These are phyloP conservation scores for Penicillium brasilianum DNA, from an alignment of 2,329 filamentous ascomycete genomes.

Conservation along the genomic window DNA sequence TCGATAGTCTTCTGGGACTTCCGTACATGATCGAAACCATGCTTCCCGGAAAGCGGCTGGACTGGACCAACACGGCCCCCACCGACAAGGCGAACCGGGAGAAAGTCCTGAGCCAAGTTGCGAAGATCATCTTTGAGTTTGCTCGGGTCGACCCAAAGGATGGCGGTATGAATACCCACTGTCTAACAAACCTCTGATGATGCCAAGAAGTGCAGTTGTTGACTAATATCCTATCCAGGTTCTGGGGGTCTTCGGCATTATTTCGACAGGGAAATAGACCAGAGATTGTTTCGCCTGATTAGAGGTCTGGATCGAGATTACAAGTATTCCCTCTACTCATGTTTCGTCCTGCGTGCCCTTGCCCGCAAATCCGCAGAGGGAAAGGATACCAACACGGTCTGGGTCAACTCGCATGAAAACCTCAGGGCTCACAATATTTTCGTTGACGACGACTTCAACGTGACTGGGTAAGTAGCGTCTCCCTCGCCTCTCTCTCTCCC, in stretches of 20 bases:
- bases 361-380: not conserved
- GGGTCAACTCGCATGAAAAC: not conserved
- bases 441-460: slow-evolving; percentile 7
- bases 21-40: slow-evolving; percentile 1
- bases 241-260: no score
- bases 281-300: not conserved
- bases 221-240: not conserved
- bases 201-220: no score
- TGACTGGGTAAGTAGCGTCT: not conserved
- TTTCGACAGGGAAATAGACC: not conserved
- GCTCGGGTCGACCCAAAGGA: not conserved
- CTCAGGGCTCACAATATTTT: not conserved
- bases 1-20: not conserved
- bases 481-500: no score
- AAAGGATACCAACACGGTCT: not conserved
- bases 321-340: no score
- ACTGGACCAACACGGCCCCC: not conserved
- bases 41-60: not conserved
- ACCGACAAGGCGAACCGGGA: not conserved
- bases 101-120: not conserved
- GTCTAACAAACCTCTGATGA: not conserved
- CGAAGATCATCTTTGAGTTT: not conserved
- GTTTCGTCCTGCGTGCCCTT: not conserved
- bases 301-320: not conserved
- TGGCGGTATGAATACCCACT: no score